Base-by-base conservation (phyloP, 73 alveolate species). In the Breviolum minutum region DNA sequence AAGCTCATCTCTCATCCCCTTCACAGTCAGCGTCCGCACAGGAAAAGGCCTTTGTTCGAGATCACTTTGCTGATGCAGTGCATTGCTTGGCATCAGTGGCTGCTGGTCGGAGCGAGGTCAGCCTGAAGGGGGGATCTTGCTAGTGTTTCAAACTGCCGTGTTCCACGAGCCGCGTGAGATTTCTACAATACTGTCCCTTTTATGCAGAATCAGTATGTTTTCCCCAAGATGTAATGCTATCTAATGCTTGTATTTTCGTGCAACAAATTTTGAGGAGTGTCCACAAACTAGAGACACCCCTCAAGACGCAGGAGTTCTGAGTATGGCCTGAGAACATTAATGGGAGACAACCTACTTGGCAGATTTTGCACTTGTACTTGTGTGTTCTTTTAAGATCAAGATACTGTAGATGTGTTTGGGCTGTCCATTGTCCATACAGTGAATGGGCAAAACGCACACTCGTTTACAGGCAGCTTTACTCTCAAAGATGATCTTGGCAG, bases 51-150 rank as follows among this genome's bases (percentile, higher is more conserved):
- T 91, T 91, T n/a, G 88, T 91, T 77, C 97, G 97, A 40, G 97
- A 91, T 32, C 97, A 91, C 66, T 91, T 91, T 22, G 97, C 97
- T 29, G 88, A 91, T 60, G 97, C 97, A 2, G 97, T 91, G 97
- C 97, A 91, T 64, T 91, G 97, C 97, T 48, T 91, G 88, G 97
- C 97, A 6, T 54, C 88, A 30, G 40, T 73, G 48, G 60, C 97
- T n/a, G 88, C 66, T 24, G 61, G 66, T 22, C 26, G 54, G 90
- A 48, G 54, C 22, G 70, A 81, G 90, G 90, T 69, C 14, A 29
- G 32, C n/a, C 86, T 77, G 27, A 5, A 29, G 60, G 63, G 22
- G 63, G 14, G 9, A 29, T 20, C 20, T 6, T 77, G 27, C 62
- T 13, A 71, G 54, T 40, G 0, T 40, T 40, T 40, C 54, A 40